Conservation (phyloP, 495 filamentous ascomycete genomes). For the Aspergillus baeticus region DNA sequence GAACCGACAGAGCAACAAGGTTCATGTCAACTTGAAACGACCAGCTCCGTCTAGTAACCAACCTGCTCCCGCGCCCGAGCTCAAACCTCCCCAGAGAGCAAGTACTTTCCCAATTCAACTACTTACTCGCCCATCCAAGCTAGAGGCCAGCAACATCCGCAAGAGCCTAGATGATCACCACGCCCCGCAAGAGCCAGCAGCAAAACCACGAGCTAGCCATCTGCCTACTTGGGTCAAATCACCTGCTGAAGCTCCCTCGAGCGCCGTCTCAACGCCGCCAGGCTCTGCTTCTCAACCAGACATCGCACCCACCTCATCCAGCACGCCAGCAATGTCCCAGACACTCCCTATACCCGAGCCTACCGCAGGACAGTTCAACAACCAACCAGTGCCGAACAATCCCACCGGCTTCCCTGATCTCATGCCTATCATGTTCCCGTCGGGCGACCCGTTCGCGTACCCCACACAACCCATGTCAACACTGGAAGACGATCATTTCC, state of each 20-base stretch:
- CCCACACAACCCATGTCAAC: conserved; percentile 78
- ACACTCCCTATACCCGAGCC: conserved; percentile 16
- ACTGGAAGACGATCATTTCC: conserved; percentile 53
- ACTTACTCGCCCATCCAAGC: conserved; percentile 21
- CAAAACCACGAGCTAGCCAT: conserved; percentile 18
- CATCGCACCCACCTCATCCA: conserved; percentile 21
- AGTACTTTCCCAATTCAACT: conserved; percentile 48
- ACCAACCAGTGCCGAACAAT: conserved; percentile 32
- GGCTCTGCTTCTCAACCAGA: conserved; percentile 19
- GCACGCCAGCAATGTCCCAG: conserved; percentile 18
- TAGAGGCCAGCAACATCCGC: conserved; percentile 22
- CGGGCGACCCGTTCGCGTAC: conserved; percentile 86
- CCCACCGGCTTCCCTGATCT: conserved; percentile 62
- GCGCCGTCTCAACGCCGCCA: conserved; percentile 34
- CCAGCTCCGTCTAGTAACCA: conserved; percentile 31
- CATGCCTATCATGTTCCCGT: conserved; percentile 89
- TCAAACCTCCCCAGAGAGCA: conserved; percentile 42
- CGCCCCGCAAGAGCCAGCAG: conserved; percentile 16
- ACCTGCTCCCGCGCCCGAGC: conserved; percentile 26
- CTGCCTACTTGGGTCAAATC: conserved; percentile 29
- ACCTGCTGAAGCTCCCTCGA: conserved; percentile 31
- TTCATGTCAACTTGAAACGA: conserved; percentile 43
- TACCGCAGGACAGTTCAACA: conserved; percentile 24
- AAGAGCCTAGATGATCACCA: conserved; percentile 36
- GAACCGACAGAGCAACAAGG: conserved; percentile 47